Evolutionary conservation across 139 green algal species (phyloP).

Genomic region (Chlamydomonas asymmetrica): DNA sequence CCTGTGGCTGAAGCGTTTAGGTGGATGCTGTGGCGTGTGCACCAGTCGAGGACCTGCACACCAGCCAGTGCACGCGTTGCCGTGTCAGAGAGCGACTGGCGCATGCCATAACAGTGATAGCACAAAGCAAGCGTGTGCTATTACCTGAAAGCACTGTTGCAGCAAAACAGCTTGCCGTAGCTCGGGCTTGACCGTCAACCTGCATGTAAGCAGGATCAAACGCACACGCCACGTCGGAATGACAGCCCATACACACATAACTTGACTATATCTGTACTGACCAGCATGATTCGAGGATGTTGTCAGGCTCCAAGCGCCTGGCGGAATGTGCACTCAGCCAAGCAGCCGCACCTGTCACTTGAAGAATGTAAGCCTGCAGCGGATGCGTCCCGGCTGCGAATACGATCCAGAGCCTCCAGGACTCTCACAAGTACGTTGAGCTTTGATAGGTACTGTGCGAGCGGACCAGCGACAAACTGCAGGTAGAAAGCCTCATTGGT

Average conservation of each 20-base stretch:
- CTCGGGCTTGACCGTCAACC: slow-evolving; percentile 28
- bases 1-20: slow-evolving; percentile 15
- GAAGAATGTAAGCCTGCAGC: too few species aligned
- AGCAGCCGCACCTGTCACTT: too few species aligned
- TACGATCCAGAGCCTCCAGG: slow-evolving; percentile 33
- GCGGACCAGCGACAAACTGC: slow-evolving; percentile 4
- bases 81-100: background rate
- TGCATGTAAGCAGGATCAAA: too few species aligned
- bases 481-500: slow-evolving; percentile 20
- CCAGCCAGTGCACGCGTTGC: background rate
- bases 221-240: too few species aligned
- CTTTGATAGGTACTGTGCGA: slow-evolving; percentile 36
- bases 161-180: slow-evolving; percentile 37
- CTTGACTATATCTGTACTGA: too few species aligned
- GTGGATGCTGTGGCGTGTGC: slow-evolving; percentile 11
- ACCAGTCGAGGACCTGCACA: slow-evolving; percentile 49
- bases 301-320: too few species aligned
- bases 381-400: slow-evolving; percentile 8
- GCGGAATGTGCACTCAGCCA: too few species aligned
- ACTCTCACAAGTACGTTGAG: slow-evolving; percentile 35
- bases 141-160: slow-evolving; percentile 38
- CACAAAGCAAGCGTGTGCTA: background rate
- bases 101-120: background rate
- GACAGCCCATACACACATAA: too few species aligned
- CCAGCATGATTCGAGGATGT: too few species aligned